Evolutionary conservation across 192 early-diverging fungal genomes (phyloP), one percentile per base, ranked within the genome.

Genomic region (Phycomyces nitens): DNA sequence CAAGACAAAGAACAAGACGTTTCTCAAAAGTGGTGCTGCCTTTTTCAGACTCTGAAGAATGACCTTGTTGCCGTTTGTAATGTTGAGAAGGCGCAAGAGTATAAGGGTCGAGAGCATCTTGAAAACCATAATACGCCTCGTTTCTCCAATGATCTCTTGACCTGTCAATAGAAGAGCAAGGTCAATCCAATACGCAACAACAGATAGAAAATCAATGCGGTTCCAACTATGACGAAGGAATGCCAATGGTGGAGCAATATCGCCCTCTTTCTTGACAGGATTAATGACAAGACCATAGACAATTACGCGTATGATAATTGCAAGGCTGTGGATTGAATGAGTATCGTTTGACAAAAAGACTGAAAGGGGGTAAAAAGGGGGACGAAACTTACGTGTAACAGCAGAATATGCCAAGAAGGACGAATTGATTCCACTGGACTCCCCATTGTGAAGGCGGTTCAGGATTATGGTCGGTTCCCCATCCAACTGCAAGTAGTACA

Each of bases 191-290:
- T 75, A 86, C 8, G 73, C 64, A 1, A 79, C 16, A 5, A 86
- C 75, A 2, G 84, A 76, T 12, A 84, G 15, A 26, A 86, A 71
- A 47, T 86, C 84, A 21, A 86, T 74, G 29, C 84, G 70, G 54
- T 86, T 86, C 76, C 80, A 86, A n/a, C 77, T 79, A 50, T 84
- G 84, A 20, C 84, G 62, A n/a, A 86, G 73, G 44, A 76, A 86
- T 1, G 84, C 73, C 3, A 62, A 72, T 42, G 75, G 73, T 7
- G 64, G 24, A 5, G 63, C 65, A 1, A 57, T 71, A 10, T 70
- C 49, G 27, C 24, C 40, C 23, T 6, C 15, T 34, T 41, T 40
- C 12, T 21, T 5, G 41, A 43, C 22, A 59, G 53, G 51, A 22
- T 74, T 58, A 62, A 49, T 40, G 52, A 68, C 54, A 53, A 71